Percentiles rank a stretch among this genome's conserved stretches.
phyloP scores from a whole-genome alignment of 106 monocot species.

The Acorus calamus region DNA sequence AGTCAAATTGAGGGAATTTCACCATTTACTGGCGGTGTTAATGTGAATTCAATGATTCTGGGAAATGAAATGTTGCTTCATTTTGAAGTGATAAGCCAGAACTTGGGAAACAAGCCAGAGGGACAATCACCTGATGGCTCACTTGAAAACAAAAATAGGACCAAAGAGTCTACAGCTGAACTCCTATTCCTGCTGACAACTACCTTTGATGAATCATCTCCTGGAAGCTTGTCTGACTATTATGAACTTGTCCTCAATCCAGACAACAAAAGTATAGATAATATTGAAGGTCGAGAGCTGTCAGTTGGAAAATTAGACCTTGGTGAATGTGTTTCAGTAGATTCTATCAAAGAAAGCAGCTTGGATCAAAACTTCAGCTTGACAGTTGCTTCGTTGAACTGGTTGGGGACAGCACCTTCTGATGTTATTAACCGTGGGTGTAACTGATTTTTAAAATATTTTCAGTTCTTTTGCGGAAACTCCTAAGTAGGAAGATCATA shows the following conservation, averaged over 20 bases:
- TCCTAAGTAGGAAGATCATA: neutral
- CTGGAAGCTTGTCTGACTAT: constrained; percentile 9
- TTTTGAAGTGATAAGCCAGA: constrained; percentile 46
- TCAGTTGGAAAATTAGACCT: constrained; percentile 44
- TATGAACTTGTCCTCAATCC: constrained; percentile 36
- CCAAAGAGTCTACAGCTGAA: constrained; percentile 20
- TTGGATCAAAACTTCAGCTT: constrained; percentile 23
- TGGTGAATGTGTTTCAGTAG: constrained; percentile 55
- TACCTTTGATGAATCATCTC: constrained; percentile 35
- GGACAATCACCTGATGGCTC: constrained; percentile 3
- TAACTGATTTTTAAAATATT: neutral
- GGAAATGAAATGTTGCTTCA: constrained; percentile 65
- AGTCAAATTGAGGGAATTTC: constrained; percentile 65
- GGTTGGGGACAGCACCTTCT: constrained; percentile 66
- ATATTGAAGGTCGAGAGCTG: constrained; percentile 24
- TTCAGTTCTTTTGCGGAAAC: neutral
- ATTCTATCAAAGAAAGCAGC: constrained; percentile 24
- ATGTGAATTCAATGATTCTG: constrained; percentile 44
- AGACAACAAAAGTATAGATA: constrained; percentile 7
- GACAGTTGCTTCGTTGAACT: constrained; percentile 67
- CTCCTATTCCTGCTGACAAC: constrained; percentile 50
- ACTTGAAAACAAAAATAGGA: constrained; percentile 7
- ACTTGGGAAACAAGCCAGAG: constrained; percentile 14
- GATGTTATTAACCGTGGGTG: constrained; percentile 55
- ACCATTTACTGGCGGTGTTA: constrained; percentile 22